Evolutionary conservation across 768 basidiomycete genomes (phyloP).

Genomic region (Trametes maxima): DNA sequence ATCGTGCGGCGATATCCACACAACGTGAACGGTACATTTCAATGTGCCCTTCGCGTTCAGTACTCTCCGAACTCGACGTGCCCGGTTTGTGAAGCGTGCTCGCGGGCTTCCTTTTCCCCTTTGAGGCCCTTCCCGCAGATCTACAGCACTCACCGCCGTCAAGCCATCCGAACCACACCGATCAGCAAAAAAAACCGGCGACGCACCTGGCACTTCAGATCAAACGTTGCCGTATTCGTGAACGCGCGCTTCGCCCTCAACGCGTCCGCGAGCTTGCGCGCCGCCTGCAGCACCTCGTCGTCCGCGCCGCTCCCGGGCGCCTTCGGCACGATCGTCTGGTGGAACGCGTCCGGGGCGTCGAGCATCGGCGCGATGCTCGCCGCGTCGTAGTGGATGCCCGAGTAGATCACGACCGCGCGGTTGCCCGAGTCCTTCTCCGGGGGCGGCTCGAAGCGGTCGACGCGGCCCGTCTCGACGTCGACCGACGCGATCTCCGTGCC

Average conservation of each 20-base stretch:
- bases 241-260: slow-evolving; percentile 79
- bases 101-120: slow-evolving; percentile 91
- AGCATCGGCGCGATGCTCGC: slow-evolving; percentile 77
- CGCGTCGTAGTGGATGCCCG: slow-evolving; percentile 97
- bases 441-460: slow-evolving; percentile 76
- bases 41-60: slow-evolving; percentile 31
- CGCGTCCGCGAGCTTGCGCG: slow-evolving; percentile 68
- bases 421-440: slow-evolving; percentile 40
- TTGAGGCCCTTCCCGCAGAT: slow-evolving; percentile 84
- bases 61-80: slow-evolving; percentile 87
- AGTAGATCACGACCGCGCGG: slow-evolving; percentile 78
- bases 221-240: slow-evolving; percentile 92
- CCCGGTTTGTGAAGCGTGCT: slow-evolving; percentile 85
- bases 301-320: slow-evolving; percentile 40
- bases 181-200: slow-evolving; percentile 1
- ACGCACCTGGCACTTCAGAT: slow-evolving; percentile 81
- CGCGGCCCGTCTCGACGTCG: slow-evolving; percentile 90
- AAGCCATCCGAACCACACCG: background rate
- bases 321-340: slow-evolving; percentile 77
- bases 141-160: slow-evolving; percentile 38
- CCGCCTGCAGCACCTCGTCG: slow-evolving; percentile 64
- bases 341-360: slow-evolving; percentile 83
- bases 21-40: too few species aligned
- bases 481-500: slow-evolving; percentile 84
- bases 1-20: background rate